Base-by-base conservation (phyloP, 306 rosid species). In the Cicer arietinum region DNA sequence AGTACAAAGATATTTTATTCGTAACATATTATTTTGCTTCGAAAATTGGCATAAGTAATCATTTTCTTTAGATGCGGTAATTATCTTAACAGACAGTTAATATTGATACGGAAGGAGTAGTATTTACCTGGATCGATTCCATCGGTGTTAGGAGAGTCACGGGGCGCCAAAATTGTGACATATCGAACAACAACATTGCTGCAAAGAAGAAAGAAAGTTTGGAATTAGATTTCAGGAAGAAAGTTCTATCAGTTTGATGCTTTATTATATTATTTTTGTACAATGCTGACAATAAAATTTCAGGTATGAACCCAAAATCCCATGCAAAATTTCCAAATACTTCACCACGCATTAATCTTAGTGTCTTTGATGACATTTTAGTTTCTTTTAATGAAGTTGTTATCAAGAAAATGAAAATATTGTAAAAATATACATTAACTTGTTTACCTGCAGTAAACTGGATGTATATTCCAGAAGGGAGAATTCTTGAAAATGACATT, bases 381-480 rank as follows among this genome's bases (percentile, higher is more conserved):
- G 60, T 45, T 77, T 44, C 18, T 50, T n/a, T 50, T 5, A 51
- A 50, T 42, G 42, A 48, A 40, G 37, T 45, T 41, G 37, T 42
- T 61, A 44, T 50, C 12, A 65, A 53, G 41, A 69, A 69, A 56
- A 39, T 48, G 30, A 65, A 48, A 57, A 74, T 10, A 48, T 25
- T 51, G 10, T 6, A 6, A 63, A 16, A 18, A 13, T 18, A 17
- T 48, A n/a, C 53, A 57, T 43, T 35, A 59, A 61, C 56, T 6
- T 22, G 20, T 62, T 65, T 88, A 94, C 97, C 91, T 90, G 96
- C 93, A 82, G 74, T 95, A 95, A 84, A 92, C 97, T 54, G 97
- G 99, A 79, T 95, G 97, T 67, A 92, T 85, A 84, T 95, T 95
- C 99, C 99, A 90, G 83, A 95, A 90, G 59, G 99, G 97, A 39